A percentile compares a stretch with the other conserved stretches of the same genome.
phyloP scores from a whole-genome alignment of 2,329 filamentous ascomycete genomes.

The Lomentospora prolificans region DNA sequence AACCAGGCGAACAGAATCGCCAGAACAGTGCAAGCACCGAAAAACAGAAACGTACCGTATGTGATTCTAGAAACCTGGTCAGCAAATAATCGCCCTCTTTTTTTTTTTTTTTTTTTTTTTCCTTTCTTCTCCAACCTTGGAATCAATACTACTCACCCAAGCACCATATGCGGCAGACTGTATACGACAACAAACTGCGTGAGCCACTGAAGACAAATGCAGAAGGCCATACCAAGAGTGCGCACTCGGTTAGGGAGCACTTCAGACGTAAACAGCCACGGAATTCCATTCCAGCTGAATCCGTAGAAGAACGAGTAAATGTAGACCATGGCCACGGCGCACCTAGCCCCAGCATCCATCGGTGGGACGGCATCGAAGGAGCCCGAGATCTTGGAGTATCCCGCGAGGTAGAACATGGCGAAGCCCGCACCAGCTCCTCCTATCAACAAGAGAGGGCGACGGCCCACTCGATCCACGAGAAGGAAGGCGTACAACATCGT shows the following conservation, averaged over 20 bases:
- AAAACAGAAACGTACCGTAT: not conserved
- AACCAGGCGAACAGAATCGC: not conserved
- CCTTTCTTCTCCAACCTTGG: too few relatives aligned
- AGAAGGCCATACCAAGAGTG: slow-evolving; percentile 18
- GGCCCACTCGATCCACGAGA: slow-evolving; percentile 36
- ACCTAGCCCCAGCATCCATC: not conserved
- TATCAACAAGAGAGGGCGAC: slow-evolving; percentile 23
- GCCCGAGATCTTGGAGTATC: slow-evolving; percentile 11
- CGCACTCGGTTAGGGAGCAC: slow-evolving; percentile 19
- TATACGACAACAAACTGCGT: slow-evolving; percentile 20
- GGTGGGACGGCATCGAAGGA: not conserved
- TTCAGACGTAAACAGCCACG: slow-evolving; percentile 13
- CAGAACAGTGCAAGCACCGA: not conserved
- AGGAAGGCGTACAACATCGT: slow-evolving; percentile 12
- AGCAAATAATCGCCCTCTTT: not conserved
- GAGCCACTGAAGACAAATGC: slow-evolving; percentile 20
- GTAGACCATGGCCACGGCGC: not conserved
- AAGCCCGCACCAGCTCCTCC: slow-evolving; percentile 13
- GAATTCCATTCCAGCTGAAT: not conserved
- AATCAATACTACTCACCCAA: not conserved
- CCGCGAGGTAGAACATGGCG: slow-evolving; percentile 24
- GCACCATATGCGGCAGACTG: slow-evolving; percentile 20
- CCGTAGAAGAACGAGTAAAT: not conserved
- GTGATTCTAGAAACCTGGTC: not conserved
- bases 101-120: too few relatives aligned